Evolutionary conservation across 176 grass and related monocot genomes (phyloP).

Genomic region (Melocanna baccifera): DNA sequence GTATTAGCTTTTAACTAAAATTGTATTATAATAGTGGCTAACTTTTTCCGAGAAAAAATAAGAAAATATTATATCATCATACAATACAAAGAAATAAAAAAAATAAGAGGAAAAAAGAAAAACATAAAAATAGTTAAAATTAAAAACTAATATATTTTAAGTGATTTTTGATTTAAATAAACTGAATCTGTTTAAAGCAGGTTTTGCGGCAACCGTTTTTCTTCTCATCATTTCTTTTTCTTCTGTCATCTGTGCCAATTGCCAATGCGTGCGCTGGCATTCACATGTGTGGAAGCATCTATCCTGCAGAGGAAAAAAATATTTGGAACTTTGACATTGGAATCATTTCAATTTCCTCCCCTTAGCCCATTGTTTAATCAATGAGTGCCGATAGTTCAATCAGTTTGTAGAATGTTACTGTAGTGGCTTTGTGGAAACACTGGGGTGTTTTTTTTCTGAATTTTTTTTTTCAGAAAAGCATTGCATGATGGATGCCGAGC

Average conservation of each 20-base stretch:
- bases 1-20: too few species aligned
- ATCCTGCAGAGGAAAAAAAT: neutral
- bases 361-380: neutral
- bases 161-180: too few species aligned
- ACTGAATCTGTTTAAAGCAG: too few species aligned
- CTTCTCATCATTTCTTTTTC: neutral
- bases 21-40: too few species aligned
- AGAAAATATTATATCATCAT: too few species aligned
- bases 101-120: too few species aligned
- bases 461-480: neutral
- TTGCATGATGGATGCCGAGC: neutral
- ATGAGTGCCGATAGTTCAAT: neutral
- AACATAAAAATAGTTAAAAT: too few species aligned
- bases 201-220: neutral
- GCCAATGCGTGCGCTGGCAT: neutral
- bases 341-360: neutral
- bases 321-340: conserved; percentile 16
- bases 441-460: neutral
- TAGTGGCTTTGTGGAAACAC: neutral
- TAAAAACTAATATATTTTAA: fast-evolving
- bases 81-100: too few species aligned
- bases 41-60: too few species aligned
- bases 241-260: neutral
- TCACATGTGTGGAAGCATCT: conserved; percentile 42
- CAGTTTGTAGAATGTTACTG: neutral